Conservation (phyloP, 2,329 filamentous ascomycete genomes). For the Aspergillus eucalypticola region DNA sequence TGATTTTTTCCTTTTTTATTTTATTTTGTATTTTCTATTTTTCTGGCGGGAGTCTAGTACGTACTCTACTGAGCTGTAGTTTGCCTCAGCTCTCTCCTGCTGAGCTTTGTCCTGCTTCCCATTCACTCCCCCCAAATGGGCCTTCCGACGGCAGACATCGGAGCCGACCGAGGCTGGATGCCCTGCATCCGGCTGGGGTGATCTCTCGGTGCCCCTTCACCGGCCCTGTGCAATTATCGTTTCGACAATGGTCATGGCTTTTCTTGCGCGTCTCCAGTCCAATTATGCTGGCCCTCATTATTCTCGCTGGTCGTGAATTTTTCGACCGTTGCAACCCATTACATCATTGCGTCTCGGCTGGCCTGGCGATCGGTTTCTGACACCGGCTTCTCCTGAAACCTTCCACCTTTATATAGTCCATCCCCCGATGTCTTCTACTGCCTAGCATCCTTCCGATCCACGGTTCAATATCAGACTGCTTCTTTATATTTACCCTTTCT, state of each 20-base stretch:
- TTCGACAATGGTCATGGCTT: slow-evolving; percentile 7
- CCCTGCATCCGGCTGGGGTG: slow-evolving; percentile 28
- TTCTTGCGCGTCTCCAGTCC: neutral
- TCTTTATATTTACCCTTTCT: slow-evolving; percentile 1
- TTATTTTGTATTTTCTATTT: too few species aligned
- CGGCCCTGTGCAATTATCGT: slow-evolving; percentile 13
- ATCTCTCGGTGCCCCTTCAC: slow-evolving; percentile 25
- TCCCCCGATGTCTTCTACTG: slow-evolving; percentile 4
- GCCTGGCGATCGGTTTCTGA: slow-evolving; percentile 3
- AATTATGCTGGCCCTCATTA: neutral
- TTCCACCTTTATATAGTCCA: slow-evolving; percentile 16
- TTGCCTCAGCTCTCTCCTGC: slow-evolving; percentile 4
- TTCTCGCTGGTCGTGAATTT: neutral
- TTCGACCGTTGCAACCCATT: slow-evolving; percentile 9
- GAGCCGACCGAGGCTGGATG: slow-evolving; percentile 28
- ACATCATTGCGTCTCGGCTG: slow-evolving; percentile 16
- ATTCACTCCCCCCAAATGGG: slow-evolving; percentile 1
- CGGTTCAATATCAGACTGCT: slow-evolving; percentile 14
- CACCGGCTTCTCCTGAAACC: slow-evolving; percentile 10
- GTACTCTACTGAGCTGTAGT: neutral
- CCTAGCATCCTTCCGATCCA: slow-evolving; percentile 16
- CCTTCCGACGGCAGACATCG: slow-evolving; percentile 14
- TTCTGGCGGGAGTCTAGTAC: too few species aligned
- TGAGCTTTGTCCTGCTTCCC: slow-evolving; percentile 6
- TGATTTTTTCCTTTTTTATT: too few species aligned